Conservation (phyloP, 495 filamentous ascomycete species). For the Aeminium ludgeri region DNA sequence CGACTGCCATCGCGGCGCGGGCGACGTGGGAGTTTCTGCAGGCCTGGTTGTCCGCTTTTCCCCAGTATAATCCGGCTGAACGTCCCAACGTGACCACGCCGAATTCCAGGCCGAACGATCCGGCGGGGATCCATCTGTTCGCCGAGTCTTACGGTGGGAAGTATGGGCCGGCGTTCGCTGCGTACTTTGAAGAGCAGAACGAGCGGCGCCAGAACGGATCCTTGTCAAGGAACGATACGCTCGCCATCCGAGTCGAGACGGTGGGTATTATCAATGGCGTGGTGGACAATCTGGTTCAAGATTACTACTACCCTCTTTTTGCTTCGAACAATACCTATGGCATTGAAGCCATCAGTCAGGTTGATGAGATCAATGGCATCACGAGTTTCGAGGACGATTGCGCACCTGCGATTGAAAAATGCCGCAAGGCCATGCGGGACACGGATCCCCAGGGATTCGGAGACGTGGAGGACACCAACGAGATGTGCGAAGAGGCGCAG, state of each 20-base stretch:
- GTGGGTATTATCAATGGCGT: conserved; percentile 32
- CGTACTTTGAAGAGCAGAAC: conserved; percentile 30
- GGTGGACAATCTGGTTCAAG: conserved; percentile 24
- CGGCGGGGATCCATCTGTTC: conserved; percentile 30
- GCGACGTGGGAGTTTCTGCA: conserved; percentile 58
- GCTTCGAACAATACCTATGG: conserved; percentile 27
- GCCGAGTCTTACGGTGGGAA: conserved; percentile 33
- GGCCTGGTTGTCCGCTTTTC: conserved; percentile 46
- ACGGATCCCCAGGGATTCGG: conserved; percentile 21
- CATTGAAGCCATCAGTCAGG: conserved; percentile 19
- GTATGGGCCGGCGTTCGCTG: conserved; percentile 31
- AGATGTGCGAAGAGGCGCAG: conserved; percentile 15
- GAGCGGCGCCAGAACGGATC: conserved; percentile 21
- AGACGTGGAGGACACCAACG: conserved; percentile 18
- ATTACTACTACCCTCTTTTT: conserved; percentile 16
- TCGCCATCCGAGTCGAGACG: conserved; percentile 26
- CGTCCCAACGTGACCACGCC: conserved; percentile 26
- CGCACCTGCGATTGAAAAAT: conserved; percentile 12
- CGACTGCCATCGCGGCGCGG: conserved; percentile 44
- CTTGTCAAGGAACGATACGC: conserved; percentile 22
- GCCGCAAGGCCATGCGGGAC: conserved; percentile 14
- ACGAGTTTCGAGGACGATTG: conserved; percentile 15
- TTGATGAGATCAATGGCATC: conserved; percentile 16
- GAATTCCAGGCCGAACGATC: conserved; percentile 3
- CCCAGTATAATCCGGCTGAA: conserved; percentile 42